Evolutionary conservation across 1,284 basidiomycete genomes (phyloP).

Genomic region (Leucoagaricus sp.): DNA sequence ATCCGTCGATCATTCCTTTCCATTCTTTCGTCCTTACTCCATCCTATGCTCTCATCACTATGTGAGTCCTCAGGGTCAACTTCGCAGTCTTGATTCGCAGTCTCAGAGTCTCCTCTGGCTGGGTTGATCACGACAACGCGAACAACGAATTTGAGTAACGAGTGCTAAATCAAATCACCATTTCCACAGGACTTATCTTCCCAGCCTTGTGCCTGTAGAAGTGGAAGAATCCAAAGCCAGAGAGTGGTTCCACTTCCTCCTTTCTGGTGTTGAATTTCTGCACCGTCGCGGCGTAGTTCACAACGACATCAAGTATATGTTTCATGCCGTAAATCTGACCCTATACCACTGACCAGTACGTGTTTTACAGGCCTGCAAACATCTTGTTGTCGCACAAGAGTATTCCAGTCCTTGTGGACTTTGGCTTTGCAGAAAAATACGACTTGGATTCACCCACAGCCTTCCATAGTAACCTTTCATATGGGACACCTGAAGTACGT

Average conservation of each 20-base stretch:
- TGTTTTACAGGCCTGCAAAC: constrained; percentile 71
- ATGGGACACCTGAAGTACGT: constrained; percentile 86
- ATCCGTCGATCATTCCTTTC: constrained; percentile 90
- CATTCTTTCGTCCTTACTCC: constrained; percentile 93
- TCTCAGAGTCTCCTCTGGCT: no score
- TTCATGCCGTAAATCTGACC: neutral
- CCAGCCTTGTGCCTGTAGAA: constrained; percentile 80
- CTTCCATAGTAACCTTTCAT: constrained; percentile 82
- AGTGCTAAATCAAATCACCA: constrained; percentile 3
- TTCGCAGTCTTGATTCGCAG: no score
- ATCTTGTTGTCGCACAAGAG: constrained; percentile 77
- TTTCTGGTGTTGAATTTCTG: constrained; percentile 87
- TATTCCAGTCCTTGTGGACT: constrained; percentile 86
- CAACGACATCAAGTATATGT: constrained; percentile 89
- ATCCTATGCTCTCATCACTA: constrained; percentile 83
- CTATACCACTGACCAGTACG: constrained; percentile 3
- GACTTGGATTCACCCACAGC: constrained; percentile 58
- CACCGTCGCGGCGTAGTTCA: constrained; percentile 88
- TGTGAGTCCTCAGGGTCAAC: constrained; percentile 75
- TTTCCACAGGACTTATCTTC: constrained; percentile 66
- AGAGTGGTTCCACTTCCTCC: constrained; percentile 81
- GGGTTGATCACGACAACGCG: no score
- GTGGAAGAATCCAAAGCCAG: constrained; percentile 77
- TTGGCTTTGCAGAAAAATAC: constrained; percentile 89
- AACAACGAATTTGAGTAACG: neutral